Evolutionary conservation across 2,329 filamentous ascomycete species (phyloP), one percentile per base, ranked within the genome.

Genomic region (Exophiala viscosa): DNA sequence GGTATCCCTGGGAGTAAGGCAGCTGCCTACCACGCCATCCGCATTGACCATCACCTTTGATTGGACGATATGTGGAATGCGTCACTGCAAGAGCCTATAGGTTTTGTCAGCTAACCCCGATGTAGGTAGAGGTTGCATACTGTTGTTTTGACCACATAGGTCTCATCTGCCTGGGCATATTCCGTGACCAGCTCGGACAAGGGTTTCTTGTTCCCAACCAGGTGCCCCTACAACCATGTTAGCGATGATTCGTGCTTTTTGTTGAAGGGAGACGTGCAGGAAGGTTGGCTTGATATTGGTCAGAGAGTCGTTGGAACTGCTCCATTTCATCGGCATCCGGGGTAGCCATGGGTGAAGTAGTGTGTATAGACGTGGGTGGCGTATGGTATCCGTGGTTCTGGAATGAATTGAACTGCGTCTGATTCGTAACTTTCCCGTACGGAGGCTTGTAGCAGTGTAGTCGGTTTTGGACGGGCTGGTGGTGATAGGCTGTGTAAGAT

Each of bases 21-120:
- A 50, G 23, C 8, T n/a, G 74, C 85, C 76, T 79, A 96, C 92
- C 93, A 86, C 92, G 83, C 92, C 93, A 97, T 65, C 92, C 93
- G 72, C 93, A 97, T 68, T 95, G 95, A 54, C 93, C 93, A 73
- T 97, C 92, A 48, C 93, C 92, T 70, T 87, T 85, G 68, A 96
- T 84, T 9, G 86, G 86, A 50, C 93, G 88, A 67, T 92, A 96
- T 67, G 90, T 85, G 15, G 89, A 88, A 70, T 95, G 96, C 51
- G 86, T 89, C 63, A 85, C 79, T 5, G 90, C 87, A 49, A 99
- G 79, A 15, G 85, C 80, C 90, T 95, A 62, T 28, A 23, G 48
- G 40, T 41, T 56, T 33, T 10, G 40, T 55, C 60, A 66, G 54
- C 47, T 60, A 40, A 17, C 36, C 7, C 14, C 38, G 20, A 39